A percentile compares a stretch with the other conserved stretches of the same genome.
phyloP scores from a whole-genome alignment of 2,329 filamentous ascomycete genomes.

The Ophiostoma sp. region DNA sequence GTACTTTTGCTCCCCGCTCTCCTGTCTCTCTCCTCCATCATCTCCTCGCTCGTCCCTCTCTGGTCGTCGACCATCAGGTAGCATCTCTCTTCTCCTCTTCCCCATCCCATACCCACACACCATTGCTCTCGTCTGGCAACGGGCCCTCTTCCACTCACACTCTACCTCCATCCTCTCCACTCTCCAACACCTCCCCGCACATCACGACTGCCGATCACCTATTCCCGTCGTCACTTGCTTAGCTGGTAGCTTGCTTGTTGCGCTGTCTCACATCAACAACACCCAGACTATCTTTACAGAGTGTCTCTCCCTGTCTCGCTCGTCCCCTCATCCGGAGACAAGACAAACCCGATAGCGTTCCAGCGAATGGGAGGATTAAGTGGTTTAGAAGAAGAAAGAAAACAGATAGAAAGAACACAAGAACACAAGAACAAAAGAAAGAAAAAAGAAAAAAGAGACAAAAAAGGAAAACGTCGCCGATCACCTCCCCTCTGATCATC shows the following conservation, averaged over 20 bases:
- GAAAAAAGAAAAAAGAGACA: not conserved
- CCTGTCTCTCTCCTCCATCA: not conserved
- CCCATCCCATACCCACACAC: not conserved
- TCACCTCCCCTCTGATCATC: not conserved
- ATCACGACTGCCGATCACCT: conserved; percentile 7
- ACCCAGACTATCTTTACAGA: not conserved
- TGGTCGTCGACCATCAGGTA: not conserved
- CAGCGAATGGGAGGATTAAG: not conserved
- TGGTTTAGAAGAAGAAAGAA: not conserved
- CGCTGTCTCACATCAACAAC: not conserved
- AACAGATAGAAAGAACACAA: not conserved
- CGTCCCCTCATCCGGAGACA: not conserved
- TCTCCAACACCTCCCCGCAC: not conserved
- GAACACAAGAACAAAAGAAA: too few relatives aligned
- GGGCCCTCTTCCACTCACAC: not conserved
- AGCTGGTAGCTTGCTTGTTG: too few relatives aligned
- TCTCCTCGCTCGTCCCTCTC: not conserved
- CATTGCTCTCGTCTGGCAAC: not conserved
- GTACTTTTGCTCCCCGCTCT: too few relatives aligned
- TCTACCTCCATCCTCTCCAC: conserved; percentile 5
- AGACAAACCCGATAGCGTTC: not conserved
- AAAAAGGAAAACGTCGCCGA: not conserved
- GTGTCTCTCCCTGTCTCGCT: not conserved
- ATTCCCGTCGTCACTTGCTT: too few relatives aligned
- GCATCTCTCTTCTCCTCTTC: not conserved